Conservation (phyloP, 2,329 filamentous ascomycete species). For the Epichloe gansuensis region DNA sequence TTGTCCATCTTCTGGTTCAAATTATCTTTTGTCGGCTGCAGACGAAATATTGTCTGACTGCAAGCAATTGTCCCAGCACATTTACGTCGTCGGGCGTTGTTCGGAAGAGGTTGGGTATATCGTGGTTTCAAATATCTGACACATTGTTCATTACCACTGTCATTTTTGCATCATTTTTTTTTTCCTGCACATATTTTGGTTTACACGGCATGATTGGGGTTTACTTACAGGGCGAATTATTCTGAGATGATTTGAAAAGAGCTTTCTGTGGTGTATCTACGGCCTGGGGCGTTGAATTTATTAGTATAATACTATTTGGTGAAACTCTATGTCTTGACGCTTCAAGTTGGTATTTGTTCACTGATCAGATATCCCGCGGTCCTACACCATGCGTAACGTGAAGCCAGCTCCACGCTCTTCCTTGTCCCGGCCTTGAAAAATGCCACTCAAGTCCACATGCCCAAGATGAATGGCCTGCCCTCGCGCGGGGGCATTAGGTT, state of each 20-base stretch:
- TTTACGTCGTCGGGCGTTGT: background rate
- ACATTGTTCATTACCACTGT: background rate
- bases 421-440: constrained; percentile 53
- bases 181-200: background rate
- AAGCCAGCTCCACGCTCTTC: constrained; percentile 55
- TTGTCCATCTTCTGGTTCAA: background rate
- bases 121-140: background rate
- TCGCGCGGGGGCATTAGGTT: constrained; percentile 70
- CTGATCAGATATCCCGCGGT: background rate
- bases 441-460: constrained; percentile 53
- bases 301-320: background rate
- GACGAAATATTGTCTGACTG: background rate
- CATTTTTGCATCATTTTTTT: background rate
- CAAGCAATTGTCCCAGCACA: background rate
- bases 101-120: background rate
- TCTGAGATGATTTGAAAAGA: background rate
- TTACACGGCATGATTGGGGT: background rate
- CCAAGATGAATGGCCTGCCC: constrained; percentile 50
- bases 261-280: background rate
- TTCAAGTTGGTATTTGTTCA: background rate
- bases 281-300: constrained; percentile 1
- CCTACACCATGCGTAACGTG: constrained; percentile 45
- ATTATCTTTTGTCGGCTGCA: background rate
- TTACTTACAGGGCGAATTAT: background rate
- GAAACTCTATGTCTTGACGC: background rate